Evolutionary conservation across 805 yeast species (phyloP).

Genomic region (Suhomyces kilbournensis): DNA sequence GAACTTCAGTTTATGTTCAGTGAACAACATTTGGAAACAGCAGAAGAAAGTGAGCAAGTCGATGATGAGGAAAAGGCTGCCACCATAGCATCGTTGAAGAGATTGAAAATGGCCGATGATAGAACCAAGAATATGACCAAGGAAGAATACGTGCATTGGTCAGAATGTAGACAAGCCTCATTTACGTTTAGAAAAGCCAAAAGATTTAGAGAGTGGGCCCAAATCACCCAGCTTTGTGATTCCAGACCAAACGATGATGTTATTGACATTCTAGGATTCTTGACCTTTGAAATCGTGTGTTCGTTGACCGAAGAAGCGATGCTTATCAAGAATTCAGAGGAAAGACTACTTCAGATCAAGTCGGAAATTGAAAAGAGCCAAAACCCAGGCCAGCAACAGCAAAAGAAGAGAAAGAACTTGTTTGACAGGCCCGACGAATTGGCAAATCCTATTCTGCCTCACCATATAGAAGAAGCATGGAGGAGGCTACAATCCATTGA

Average conservation of each 20-base stretch:
- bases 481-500: slow-evolving; percentile 62
- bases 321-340: slow-evolving; percentile 69
- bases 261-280: slow-evolving; percentile 88
- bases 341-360: slow-evolving; percentile 37
- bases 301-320: slow-evolving; percentile 90
- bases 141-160: slow-evolving; percentile 98
- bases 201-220: slow-evolving; percentile 95
- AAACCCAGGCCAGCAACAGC: slow-evolving; percentile 28
- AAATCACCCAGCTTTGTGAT: slow-evolving; percentile 77
- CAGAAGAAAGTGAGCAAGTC: slow-evolving; percentile 53
- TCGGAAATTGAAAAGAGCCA: slow-evolving; percentile 19
- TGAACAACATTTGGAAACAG: slow-evolving; percentile 79
- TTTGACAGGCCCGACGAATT: slow-evolving; percentile 89
- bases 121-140: slow-evolving; percentile 90
- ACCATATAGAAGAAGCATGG: slow-evolving; percentile 89
- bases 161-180: slow-evolving; percentile 96
- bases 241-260: slow-evolving; percentile 95
- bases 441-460: slow-evolving; percentile 71
- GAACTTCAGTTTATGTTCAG: slow-evolving; percentile 90
- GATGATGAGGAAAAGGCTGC: slow-evolving; percentile 94
- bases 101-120: slow-evolving; percentile 90
- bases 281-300: slow-evolving; percentile 96
- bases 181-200: slow-evolving; percentile 94
- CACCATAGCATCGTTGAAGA: slow-evolving; percentile 78
- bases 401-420: slow-evolving; percentile 48